phyloP scores from a whole-genome alignment of 2,329 filamentous ascomycete species.

The Trichoderma sp. region DNA sequence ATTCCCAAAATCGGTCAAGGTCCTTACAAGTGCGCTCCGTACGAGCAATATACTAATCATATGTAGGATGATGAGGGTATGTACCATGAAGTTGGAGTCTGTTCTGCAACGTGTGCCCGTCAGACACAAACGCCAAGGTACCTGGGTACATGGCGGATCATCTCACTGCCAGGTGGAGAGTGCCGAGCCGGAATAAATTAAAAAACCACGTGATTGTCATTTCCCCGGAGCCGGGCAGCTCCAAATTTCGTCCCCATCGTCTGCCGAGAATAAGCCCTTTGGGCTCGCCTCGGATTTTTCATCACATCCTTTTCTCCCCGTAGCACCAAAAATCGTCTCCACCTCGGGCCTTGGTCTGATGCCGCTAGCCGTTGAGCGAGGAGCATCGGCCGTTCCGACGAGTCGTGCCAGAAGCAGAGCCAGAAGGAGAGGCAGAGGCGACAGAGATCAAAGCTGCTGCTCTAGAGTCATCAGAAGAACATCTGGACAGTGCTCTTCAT shows the following conservation, averaged over 20 bases:
- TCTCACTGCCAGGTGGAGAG: neutral
- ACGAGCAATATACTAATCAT: too few relatives aligned
- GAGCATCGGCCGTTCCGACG: constrained; percentile 11
- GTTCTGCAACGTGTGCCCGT: neutral
- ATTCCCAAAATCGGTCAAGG: too few relatives aligned
- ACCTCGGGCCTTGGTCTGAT: constrained; percentile 9
- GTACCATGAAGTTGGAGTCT: neutral
- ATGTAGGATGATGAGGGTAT: too few relatives aligned
- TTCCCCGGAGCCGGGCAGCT: constrained; percentile 9
- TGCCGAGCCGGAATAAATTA: neutral
- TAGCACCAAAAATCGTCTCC: neutral
- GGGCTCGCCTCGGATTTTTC: neutral
- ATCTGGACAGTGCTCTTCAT: too few relatives aligned
- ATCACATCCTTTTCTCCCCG: neutral
- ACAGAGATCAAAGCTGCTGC: neutral
- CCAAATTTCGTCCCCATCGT: constrained; percentile 2
- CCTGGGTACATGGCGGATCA: neutral
- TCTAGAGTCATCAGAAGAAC: neutral
- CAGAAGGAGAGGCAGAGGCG: neutral
- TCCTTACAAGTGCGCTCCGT: too few relatives aligned
- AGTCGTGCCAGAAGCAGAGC: neutral
- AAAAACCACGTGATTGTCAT: constrained; percentile 8
- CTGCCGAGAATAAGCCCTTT: constrained; percentile 10
- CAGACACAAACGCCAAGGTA: neutral
- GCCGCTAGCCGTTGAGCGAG: constrained; percentile 11